These are phyloP conservation scores for Aspergillus sp. DNA, from an alignment of 2,329 filamentous ascomycete species.

Conservation along the genomic window DNA sequence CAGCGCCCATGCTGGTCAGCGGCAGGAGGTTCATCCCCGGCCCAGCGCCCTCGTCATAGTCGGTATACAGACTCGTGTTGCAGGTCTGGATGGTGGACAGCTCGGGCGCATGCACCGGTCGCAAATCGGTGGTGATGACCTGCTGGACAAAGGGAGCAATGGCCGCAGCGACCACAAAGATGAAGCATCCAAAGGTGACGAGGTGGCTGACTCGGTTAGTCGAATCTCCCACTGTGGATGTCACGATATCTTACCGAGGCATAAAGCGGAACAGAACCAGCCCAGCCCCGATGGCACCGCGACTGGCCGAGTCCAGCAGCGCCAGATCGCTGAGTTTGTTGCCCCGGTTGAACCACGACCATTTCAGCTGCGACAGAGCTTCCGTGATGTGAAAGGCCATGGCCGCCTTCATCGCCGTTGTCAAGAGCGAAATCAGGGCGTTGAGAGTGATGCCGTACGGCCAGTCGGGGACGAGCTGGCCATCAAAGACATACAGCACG, in stretches of 20 bases:
- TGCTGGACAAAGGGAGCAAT: conserved; percentile 29
- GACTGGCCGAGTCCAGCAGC: conserved; percentile 28
- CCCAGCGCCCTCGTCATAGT: conserved; percentile 14
- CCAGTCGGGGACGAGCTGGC: conserved; percentile 25
- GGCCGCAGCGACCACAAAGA: conserved; percentile 21
- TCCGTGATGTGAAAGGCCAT: conserved; percentile 26
- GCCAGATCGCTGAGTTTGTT: conserved; percentile 26
- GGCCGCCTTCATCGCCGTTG: conserved; percentile 23
- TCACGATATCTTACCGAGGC: conserved; percentile 15
- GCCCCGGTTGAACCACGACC: conserved; percentile 26
- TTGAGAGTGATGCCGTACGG: conserved; percentile 29
- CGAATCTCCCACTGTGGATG: not conserved
- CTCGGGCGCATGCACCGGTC: conserved; percentile 9
- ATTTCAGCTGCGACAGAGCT: conserved; percentile 29
- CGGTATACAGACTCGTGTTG: conserved; percentile 14
- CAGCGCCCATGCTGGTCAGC: conserved; percentile 20
- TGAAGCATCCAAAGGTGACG: conserved; percentile 22
- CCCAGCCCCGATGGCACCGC: conserved; percentile 24
- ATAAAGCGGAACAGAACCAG: conserved; percentile 20
- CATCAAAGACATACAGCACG: conserved; percentile 23
- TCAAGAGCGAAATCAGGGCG: conserved; percentile 24
- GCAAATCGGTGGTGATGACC: conserved; percentile 16
- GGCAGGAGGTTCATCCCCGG: conserved; percentile 18
- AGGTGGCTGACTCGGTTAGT: conserved; percentile 13
- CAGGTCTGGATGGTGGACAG: conserved; percentile 15